Base-by-base conservation (phyloP, 805 yeast species). In the Wickerhamomyces queroliae region DNA sequence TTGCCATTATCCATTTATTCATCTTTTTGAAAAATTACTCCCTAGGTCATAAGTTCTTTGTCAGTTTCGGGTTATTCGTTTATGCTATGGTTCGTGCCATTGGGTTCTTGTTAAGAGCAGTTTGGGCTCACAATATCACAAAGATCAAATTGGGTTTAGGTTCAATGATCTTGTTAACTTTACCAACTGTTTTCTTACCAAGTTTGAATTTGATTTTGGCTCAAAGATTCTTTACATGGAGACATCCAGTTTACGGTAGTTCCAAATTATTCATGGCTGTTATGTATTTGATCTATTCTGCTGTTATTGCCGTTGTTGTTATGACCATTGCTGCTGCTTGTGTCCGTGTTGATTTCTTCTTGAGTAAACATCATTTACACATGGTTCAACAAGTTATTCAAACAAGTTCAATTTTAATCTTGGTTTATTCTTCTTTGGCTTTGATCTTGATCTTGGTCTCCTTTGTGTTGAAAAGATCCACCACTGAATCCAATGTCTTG, bases 191-290 rank as follows among this genome's bases (percentile, higher is more conserved):
- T 19, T 57, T 77, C 33, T 54, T 83, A 37, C 74, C 77, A 34
- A 69, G 83, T 6, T 64, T 78, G 52, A 80, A 79, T 52, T 67
- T 81, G 59, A 71, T 81, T 21, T 61, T 83, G 41, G 86, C 86
- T 9, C 89, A 82, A 59, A 72, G 90, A 57, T 62, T 81, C 22
- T 80, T 81, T 63, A 80, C 86, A 11, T 83, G 89, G 88, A 68
- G 80, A 59, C 90, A 83, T 58, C 90, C 91, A 11, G 76, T 74
- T 31, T 74, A 76, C 15, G 90, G 89, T 28, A 64, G 74, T 20
- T 61, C 71, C 35, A 64, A 58, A 45, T 39, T 66, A 19, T 76
- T 83, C 48, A 72, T 74, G 70, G 36, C 42, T 30, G 35, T 63
- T 20, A 74, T 82, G 81, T 55, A 69, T 37, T 34, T 63, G 7